Evolutionary conservation across 2,329 filamentous ascomycete species (phyloP), one percentile per base, ranked within the genome.

Genomic region (Pseudogymnoascus sp.): DNA sequence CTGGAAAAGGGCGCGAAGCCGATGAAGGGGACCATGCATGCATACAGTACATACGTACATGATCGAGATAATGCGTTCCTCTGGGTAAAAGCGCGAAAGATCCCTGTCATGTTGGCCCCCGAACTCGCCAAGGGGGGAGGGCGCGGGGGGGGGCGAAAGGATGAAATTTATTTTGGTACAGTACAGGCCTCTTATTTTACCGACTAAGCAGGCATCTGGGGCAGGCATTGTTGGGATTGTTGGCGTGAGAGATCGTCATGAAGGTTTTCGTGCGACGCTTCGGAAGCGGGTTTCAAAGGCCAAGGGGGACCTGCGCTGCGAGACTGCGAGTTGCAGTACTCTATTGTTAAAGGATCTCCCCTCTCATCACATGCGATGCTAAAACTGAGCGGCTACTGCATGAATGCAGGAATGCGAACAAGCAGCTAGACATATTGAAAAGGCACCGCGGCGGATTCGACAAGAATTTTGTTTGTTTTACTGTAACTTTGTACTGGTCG

Each of bases 201-300:
- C 10, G 31, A 34, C 3, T 54, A 25, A 54, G 8, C 48, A 54
- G 48, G 45, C 45, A 51, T 51, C 23, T 43, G 25, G 23, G 7
- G 23, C 45, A 51, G 45, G 25, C 48, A 54, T 54, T 31, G 25
- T 54, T 54, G n/a, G 48, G 48, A 21, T 14, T 48, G 25, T 31
- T 54, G 48, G 48, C 23, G 25, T 54, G 25, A 16, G 25, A 7
- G 48, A 54, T 54, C 48, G 23, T 54, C 48, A 54, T 54, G 48
- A 54, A 54, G 48, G 48, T 54, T 54, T 54, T 54, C 48, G 48
- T 54, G 48, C 48, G 48, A 54, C 48, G 48, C n/a, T 31, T 54
- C 25, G 48, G 48, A 54, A 54, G 48, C 48, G 25, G 48, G 48
- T 54, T 54, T 54, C 48, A 54, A 54, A 54, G 25, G 25, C 48